Conservation (phyloP, 495 filamentous ascomycete species). For the Aspergillus panamensis region DNA sequence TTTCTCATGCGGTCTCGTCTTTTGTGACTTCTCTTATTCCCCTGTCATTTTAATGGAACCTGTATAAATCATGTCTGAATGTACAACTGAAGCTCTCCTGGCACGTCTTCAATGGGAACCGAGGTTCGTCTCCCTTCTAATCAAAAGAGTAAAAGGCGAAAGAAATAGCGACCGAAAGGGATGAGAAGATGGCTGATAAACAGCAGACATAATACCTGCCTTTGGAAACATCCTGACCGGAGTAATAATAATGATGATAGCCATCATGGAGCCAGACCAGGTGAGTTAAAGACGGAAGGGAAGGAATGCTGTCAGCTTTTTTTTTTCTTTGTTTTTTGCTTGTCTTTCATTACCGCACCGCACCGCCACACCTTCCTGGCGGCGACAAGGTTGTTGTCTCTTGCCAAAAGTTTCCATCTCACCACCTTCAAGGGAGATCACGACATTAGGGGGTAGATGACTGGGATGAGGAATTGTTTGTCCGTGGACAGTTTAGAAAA, state of each 20-base stretch:
- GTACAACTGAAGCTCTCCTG: slow-evolving; percentile 22
- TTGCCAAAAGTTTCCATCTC: slow-evolving; percentile 9
- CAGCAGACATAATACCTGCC: slow-evolving; percentile 11
- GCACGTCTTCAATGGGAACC: slow-evolving; percentile 39
- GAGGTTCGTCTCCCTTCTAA: slow-evolving; percentile 18
- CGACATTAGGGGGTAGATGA: slow-evolving; percentile 14
- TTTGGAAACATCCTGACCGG: slow-evolving; percentile 15
- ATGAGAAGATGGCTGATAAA: slow-evolving; percentile 3
- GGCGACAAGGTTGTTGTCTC: not conserved
- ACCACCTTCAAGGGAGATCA: slow-evolving; percentile 16
- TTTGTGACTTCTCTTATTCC: not conserved
- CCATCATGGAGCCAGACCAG: not conserved
- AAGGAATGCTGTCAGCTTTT: not conserved
- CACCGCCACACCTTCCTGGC: slow-evolving; percentile 18
- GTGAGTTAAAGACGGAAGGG: slow-evolving; percentile 8
- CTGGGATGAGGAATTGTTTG: slow-evolving; percentile 1
- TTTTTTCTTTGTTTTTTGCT: not conserved
- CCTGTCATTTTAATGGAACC: slow-evolving; percentile 11
- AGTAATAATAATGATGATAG: too few relatives aligned
- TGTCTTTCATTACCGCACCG: slow-evolving; percentile 1
- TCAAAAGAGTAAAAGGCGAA: slow-evolving; percentile 15
- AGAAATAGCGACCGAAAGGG: not conserved
- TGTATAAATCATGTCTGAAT: slow-evolving; percentile 16
- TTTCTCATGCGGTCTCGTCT: not conserved
- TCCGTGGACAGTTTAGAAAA: slow-evolving; percentile 3